These are phyloP conservation scores for Aspergillus ruber DNA, from an alignment of 2,329 filamentous ascomycete genomes.

Conservation along the genomic window DNA sequence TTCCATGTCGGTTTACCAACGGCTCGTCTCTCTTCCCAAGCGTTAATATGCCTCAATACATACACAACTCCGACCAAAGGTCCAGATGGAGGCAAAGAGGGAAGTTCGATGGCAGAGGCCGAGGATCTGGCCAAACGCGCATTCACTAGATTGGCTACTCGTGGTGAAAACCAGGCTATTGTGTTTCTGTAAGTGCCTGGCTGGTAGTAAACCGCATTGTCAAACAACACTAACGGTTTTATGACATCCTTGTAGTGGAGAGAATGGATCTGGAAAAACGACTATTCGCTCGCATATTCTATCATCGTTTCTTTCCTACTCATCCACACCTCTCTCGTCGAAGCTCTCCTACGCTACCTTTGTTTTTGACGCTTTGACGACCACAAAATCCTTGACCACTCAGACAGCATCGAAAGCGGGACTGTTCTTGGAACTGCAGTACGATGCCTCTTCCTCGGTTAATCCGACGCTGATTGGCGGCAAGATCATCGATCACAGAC, in stretches of 20 bases:
- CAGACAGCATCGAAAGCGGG: slow-evolving; percentile 94
- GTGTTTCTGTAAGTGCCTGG: slow-evolving; percentile 72
- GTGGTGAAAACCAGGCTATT: slow-evolving; percentile 87
- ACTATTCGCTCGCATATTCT: slow-evolving; percentile 86
- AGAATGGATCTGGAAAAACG: slow-evolving; percentile 94
- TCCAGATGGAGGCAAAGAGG: slow-evolving; percentile 82
- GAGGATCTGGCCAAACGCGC: slow-evolving; percentile 86
- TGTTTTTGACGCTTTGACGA: slow-evolving; percentile 91
- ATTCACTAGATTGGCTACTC: slow-evolving; percentile 75
- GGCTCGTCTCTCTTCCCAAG: slow-evolving; percentile 83
- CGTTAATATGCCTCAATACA: slow-evolving; percentile 86
- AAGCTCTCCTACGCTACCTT: slow-evolving; percentile 92
- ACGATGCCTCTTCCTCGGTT: slow-evolving; percentile 78
- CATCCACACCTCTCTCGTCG: slow-evolving; percentile 83
- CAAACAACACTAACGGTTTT: slow-evolving; percentile 20
- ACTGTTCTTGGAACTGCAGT: slow-evolving; percentile 92
- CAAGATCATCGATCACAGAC: slow-evolving; percentile 85
- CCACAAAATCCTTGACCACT: slow-evolving; percentile 92
- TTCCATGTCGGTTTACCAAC: slow-evolving; percentile 90
- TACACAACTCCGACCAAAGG: slow-evolving; percentile 86
- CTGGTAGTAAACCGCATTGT: not conserved
- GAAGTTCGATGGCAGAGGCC: slow-evolving; percentile 84
- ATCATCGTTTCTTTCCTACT: slow-evolving; percentile 77
- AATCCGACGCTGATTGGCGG: slow-evolving; percentile 87
- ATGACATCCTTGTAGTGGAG: slow-evolving; percentile 56